phyloP scores from a whole-genome alignment of 495 filamentous ascomycete species.

The Talaromyces thailandensis region DNA sequence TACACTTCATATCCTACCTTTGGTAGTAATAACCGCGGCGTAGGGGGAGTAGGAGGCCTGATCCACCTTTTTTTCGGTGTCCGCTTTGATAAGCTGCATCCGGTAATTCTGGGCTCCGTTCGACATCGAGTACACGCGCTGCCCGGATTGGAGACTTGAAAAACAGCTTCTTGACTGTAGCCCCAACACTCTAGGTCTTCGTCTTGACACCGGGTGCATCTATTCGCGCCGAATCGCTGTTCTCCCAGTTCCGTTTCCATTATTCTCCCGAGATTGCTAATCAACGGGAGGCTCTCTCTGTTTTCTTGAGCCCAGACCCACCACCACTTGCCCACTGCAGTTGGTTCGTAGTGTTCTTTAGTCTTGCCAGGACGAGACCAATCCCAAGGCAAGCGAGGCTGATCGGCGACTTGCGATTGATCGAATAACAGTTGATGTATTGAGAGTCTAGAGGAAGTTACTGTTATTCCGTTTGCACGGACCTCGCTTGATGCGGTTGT shows the following conservation, averaged over 20 bases:
- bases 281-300: neutral
- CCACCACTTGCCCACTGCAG: neutral
- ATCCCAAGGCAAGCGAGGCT: neutral
- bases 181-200: neutral
- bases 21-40: neutral
- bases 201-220: neutral
- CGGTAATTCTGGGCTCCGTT: neutral
- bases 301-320: neutral
- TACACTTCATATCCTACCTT: neutral
- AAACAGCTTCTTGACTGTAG: neutral
- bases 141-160: neutral
- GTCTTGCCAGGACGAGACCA: neutral
- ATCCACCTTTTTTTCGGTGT: neutral
- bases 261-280: conserved; percentile 1
- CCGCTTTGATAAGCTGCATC: neutral
- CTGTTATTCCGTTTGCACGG: neutral
- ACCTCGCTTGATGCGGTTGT: neutral
- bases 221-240: neutral
- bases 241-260: neutral
- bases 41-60: neutral
- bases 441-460: no score
- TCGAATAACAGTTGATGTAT: neutral
- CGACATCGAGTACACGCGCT: neutral
- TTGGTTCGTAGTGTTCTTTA: neutral
- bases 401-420: neutral